Conservation (phyloP, 2,329 filamentous ascomycete genomes). For the Colletotrichum sp. region DNA sequence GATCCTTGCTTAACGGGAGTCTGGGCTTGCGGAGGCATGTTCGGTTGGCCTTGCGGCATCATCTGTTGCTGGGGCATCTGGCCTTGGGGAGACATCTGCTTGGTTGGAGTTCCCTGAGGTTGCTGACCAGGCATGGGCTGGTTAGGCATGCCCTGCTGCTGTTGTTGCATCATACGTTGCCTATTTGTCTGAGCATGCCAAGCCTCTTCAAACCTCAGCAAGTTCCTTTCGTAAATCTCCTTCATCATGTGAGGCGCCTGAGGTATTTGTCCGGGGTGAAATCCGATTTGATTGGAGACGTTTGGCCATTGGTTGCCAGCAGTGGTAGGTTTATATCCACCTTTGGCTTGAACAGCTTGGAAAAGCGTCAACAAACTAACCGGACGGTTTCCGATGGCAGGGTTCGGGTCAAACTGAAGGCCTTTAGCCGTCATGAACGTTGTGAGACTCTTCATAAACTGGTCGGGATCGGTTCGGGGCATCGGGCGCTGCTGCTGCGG, state of each 20-base stretch:
- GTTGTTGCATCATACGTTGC: slow-evolving; percentile 56
- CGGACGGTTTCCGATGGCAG: slow-evolving; percentile 73
- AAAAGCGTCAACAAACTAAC: slow-evolving; percentile 82
- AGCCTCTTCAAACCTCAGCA: slow-evolving; percentile 78
- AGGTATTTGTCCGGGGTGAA: slow-evolving; percentile 67
- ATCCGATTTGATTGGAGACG: slow-evolving; percentile 69
- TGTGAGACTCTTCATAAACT: slow-evolving; percentile 77
- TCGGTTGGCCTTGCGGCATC: slow-evolving; percentile 43
- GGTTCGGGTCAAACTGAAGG: slow-evolving; percentile 76
- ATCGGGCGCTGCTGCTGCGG: slow-evolving; percentile 39
- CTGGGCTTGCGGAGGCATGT: slow-evolving; percentile 31
- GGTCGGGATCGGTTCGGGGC: slow-evolving; percentile 60
- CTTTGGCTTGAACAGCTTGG: slow-evolving; percentile 73
- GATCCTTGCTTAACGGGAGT: slow-evolving; percentile 53
- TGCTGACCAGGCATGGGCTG: slow-evolving; percentile 36
- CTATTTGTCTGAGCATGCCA: slow-evolving; percentile 63
- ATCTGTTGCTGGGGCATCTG: slow-evolving; percentile 33
- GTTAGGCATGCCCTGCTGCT: slow-evolving; percentile 24
- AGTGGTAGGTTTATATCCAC: slow-evolving; percentile 78
- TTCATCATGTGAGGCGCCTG: slow-evolving; percentile 73
- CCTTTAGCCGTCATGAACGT: slow-evolving; percentile 79
- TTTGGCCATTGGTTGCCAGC: slow-evolving; percentile 75
- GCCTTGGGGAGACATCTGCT: slow-evolving; percentile 39
- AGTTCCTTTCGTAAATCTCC: slow-evolving; percentile 75
- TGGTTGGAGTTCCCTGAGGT: slow-evolving; percentile 44